Evolutionary conservation across 2,329 filamentous ascomycete genomes (phyloP).

Genomic region (Fusarium aywerte): DNA sequence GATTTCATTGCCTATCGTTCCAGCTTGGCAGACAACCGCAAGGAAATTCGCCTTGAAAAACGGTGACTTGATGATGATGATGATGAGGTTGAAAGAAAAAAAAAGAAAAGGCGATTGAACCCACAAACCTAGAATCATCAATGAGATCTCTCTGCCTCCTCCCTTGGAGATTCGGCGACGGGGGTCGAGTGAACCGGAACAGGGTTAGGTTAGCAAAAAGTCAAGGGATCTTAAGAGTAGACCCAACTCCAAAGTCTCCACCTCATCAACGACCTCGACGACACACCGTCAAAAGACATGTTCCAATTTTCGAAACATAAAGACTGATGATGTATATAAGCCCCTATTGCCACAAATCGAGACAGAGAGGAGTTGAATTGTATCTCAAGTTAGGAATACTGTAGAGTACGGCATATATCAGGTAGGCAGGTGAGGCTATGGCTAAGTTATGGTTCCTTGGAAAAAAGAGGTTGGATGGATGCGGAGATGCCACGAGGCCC

Average conservation of each 20-base stretch:
- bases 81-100: neutral
- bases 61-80: neutral
- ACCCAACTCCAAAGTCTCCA: conserved; percentile 17
- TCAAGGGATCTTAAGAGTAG: conserved; percentile 35
- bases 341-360: neutral
- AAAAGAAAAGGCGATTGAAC: conserved; percentile 1
- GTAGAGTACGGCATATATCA: neutral
- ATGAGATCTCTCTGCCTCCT: neutral
- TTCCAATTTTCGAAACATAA: conserved; percentile 27
- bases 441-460: conserved; percentile 21
- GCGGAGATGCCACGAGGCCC: conserved; percentile 39
- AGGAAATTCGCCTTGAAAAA: neutral
- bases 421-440: neutral
- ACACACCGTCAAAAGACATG: conserved; percentile 36
- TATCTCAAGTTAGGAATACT: neutral
- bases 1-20: conserved; percentile 2
- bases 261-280: conserved; percentile 35
- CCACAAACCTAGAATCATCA: neutral
- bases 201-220: conserved; percentile 18
- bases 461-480: conserved; percentile 37
- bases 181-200: conserved; percentile 4
- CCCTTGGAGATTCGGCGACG: conserved; percentile 5
- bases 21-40: neutral
- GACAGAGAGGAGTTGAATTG: neutral
- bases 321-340: neutral